These are phyloP conservation scores for Trifolium repens DNA, from an alignment of 306 rosid genomes.

Conservation along the genomic window DNA sequence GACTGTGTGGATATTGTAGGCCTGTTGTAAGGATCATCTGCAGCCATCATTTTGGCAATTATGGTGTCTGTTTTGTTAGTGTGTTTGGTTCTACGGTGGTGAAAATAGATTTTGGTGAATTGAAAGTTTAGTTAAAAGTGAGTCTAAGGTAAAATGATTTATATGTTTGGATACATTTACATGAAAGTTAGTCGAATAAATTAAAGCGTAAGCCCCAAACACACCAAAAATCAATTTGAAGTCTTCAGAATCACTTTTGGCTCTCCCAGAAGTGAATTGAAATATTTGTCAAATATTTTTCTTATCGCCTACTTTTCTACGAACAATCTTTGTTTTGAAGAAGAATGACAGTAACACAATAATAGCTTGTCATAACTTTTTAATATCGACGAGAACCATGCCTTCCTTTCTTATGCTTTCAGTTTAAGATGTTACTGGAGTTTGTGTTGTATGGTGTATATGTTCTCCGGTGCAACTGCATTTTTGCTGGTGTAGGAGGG, in stretches of 20 bases:
- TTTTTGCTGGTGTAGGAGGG: constrained; percentile 22
- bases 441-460: constrained; percentile 28
- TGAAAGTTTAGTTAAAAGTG: no score
- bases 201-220: no score
- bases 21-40: constrained; percentile 37
- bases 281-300: constrained; percentile 4
- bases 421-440: not conserved
- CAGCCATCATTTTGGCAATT: constrained; percentile 11
- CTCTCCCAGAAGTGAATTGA: no score
- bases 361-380: not conserved
- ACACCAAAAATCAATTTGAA: no score
- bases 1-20: constrained; percentile 18
- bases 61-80: not conserved
- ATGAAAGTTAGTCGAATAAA: no score
- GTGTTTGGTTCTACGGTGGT: no score
- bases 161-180: no score
- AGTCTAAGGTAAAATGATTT: no score
- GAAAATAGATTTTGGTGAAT: no score
- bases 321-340: constrained; percentile 24
- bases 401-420: constrained; percentile 31
- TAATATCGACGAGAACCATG: constrained; percentile 13
- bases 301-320: constrained; percentile 11
- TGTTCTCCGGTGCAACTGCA: constrained; percentile 11
- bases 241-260: no score
- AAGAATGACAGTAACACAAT: constrained; percentile 21